Percentiles rank a stretch among this genome's conserved stretches.
These are phyloP conservation scores for Mortierella sp. DNA, from an alignment of 371 early-diverging fungal species.

Conservation along the genomic window DNA sequence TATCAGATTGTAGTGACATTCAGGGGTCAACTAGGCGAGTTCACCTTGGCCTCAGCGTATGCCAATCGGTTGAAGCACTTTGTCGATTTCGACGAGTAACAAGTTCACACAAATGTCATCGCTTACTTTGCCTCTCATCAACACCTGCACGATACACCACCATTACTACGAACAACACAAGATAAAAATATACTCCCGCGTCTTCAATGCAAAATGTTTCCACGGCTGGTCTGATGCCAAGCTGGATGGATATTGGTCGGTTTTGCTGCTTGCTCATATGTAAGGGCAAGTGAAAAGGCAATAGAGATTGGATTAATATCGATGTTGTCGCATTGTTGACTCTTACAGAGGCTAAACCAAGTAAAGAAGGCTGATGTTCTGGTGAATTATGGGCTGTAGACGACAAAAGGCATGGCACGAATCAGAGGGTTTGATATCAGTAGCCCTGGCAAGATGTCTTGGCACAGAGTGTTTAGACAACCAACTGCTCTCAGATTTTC, in stretches of 20 bases:
- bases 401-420: background rate
- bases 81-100: constrained; percentile 61
- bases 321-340: too few relatives aligned
- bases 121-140: background rate
- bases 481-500: background rate
- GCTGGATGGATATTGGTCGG: background rate
- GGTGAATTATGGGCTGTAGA: constrained; percentile 1
- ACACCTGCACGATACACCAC: background rate
- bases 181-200: background rate
- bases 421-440: background rate
- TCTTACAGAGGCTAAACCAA: background rate
- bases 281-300: background rate
- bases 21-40: constrained; percentile 56
- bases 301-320: background rate
- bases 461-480: background rate
- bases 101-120: background rate
- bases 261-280: too few relatives aligned
- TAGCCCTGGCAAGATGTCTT: constrained; percentile 9
- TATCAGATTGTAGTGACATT: constrained; percentile 66
- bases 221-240: background rate
- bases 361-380: background rate
- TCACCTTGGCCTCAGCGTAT: constrained; percentile 59
- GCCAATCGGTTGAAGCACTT: constrained; percentile 61
- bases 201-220: background rate
- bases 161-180: background rate